These are phyloP conservation scores for Endothia cerciana DNA, from an alignment of 2,329 filamentous ascomycete species.

Conservation along the genomic window DNA sequence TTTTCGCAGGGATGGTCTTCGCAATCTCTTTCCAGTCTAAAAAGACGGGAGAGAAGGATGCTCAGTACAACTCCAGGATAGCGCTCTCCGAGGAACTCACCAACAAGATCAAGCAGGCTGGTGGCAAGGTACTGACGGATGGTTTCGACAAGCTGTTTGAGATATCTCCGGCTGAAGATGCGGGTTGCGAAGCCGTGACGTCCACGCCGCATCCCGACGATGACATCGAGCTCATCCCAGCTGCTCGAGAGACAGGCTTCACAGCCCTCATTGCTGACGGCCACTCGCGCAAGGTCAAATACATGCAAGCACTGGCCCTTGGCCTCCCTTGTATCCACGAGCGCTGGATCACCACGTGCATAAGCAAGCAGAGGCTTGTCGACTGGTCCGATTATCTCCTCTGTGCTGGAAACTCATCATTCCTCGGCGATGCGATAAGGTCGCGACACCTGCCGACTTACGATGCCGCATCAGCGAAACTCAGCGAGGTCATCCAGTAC, in stretches of 20 bases:
- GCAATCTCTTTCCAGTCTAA: slow-evolving; percentile 72
- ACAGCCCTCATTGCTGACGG: slow-evolving; percentile 83
- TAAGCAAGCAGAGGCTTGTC: slow-evolving; percentile 63
- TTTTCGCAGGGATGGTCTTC: slow-evolving; percentile 86
- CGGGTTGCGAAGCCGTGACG: slow-evolving; percentile 30
- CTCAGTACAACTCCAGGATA: slow-evolving; percentile 48
- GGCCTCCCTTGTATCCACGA: slow-evolving; percentile 84
- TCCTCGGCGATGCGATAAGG: slow-evolving; percentile 75
- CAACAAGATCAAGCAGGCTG: slow-evolving; percentile 67
- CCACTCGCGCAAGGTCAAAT: slow-evolving; percentile 86
- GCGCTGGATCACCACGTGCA: slow-evolving; percentile 78
- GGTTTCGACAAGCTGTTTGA: slow-evolving; percentile 86
- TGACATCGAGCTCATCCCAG: slow-evolving; percentile 57
- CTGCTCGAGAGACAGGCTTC: slow-evolving; percentile 67
- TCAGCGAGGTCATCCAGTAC: slow-evolving; percentile 59
- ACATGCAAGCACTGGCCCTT: slow-evolving; percentile 90
- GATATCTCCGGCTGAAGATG: slow-evolving; percentile 41
- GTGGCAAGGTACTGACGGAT: slow-evolving; percentile 70
- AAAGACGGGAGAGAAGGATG: slow-evolving; percentile 54
- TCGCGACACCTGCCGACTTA: slow-evolving; percentile 72
- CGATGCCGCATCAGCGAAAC: slow-evolving; percentile 56
- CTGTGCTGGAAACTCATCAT: slow-evolving; percentile 78
- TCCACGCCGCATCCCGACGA: slow-evolving; percentile 33
- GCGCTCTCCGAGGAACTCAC: slow-evolving; percentile 54
- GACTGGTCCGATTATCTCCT: slow-evolving; percentile 84